Conservation (phyloP, 2,329 filamentous ascomycete species). For the Xylaria sp. region DNA sequence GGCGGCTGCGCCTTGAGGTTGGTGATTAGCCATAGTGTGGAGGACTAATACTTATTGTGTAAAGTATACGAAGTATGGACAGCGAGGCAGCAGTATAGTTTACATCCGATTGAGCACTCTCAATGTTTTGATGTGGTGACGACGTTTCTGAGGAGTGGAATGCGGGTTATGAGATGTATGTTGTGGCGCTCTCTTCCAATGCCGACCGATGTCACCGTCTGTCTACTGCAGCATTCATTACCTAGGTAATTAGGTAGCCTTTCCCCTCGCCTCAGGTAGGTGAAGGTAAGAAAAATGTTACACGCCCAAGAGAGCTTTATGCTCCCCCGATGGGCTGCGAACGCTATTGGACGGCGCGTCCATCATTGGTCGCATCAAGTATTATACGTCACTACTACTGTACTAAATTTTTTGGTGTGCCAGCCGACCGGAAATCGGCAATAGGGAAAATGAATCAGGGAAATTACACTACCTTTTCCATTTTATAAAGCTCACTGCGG, state of each 20-base stretch:
- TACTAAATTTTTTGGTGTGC: conserved; percentile 6
- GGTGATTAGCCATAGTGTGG: conserved; percentile 31
- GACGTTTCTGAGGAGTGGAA: conserved; percentile 33
- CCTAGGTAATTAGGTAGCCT: neutral
- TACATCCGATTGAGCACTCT: conserved; percentile 5
- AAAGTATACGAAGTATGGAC: no score
- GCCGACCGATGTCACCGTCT: conserved; percentile 1
- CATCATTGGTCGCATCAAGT: conserved; percentile 27
- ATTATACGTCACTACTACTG: conserved; percentile 37
- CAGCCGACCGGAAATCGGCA: conserved; percentile 27
- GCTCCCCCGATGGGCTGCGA: neutral
- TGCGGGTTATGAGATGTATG: conserved; percentile 16
- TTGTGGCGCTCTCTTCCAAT: conserved; percentile 9
- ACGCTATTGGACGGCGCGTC: conserved; percentile 21
- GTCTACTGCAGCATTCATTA: neutral
- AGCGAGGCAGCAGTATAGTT: neutral
- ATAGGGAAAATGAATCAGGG: conserved; percentile 1
- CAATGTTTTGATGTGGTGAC: conserved; percentile 28
- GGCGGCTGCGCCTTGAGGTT: conserved; percentile 41
- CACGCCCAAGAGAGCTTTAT: neutral
- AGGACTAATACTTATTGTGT: neutral
- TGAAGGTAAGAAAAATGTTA: neutral
- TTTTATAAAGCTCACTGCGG: conserved; percentile 8
- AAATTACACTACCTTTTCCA: conserved; percentile 27
- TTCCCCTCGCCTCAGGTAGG: neutral